phyloP scores from a whole-genome alignment of 768 basidiomycete genomes.

The Porphyrellus cyaneotinctus region DNA sequence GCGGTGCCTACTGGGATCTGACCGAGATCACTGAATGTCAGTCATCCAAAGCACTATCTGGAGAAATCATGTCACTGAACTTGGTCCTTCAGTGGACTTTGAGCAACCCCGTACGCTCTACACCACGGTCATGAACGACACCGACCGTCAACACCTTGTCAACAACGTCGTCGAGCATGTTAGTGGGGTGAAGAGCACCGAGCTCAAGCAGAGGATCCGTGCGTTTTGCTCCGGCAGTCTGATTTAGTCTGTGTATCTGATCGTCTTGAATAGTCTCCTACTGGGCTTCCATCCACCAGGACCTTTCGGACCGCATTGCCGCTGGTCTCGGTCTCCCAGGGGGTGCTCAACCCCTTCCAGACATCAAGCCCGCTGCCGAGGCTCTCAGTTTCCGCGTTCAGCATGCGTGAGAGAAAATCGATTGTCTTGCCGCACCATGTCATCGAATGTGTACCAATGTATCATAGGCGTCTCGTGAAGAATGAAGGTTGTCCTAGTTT shows the following conservation, averaged over 20 bases:
- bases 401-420: constrained; percentile 7
- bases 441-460: constrained; percentile 5
- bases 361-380: constrained; percentile 52
- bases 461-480: not conserved
- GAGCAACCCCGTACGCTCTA: constrained; percentile 77
- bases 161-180: constrained; percentile 65
- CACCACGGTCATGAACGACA: constrained; percentile 61
- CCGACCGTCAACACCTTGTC: constrained; percentile 57
- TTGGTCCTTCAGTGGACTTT: constrained; percentile 59
- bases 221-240: constrained; percentile 27
- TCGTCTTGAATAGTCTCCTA: constrained; percentile 51
- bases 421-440: not conserved
- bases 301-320: constrained; percentile 74
- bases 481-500: not conserved
- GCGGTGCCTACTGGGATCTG: constrained; percentile 63
- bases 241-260: not conserved
- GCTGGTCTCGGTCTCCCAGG: constrained; percentile 57
- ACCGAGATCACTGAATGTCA: constrained; percentile 76
- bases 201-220: constrained; percentile 65
- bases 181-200: constrained; percentile 53
- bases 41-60: constrained; percentile 25
- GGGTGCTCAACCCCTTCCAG: constrained; percentile 52
- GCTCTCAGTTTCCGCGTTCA: constrained; percentile 47
- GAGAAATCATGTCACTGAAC: not conserved
- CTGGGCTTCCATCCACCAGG: constrained; percentile 76